Conservation (phyloP, 352 stramenopile genomes). For the Phytophthora rubi region DNA sequence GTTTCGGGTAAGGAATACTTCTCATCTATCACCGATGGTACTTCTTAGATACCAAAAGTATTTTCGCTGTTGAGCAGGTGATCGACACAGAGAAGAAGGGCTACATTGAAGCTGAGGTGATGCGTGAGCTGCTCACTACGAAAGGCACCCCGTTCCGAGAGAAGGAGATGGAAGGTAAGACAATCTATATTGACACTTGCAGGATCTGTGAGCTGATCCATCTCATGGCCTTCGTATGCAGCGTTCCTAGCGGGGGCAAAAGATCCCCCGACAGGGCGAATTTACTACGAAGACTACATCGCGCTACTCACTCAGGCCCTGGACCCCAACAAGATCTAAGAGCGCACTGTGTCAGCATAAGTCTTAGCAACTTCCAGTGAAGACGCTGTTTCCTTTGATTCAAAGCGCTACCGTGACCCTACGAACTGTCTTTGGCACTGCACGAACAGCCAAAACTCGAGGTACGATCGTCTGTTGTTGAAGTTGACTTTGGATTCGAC, state of each 20-base stretch:
- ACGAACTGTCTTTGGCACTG: constrained; percentile 38
- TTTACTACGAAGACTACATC: constrained; percentile 95
- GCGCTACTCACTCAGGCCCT: constrained; percentile 71
- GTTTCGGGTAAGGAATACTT: constrained; percentile 49
- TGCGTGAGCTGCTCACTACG: constrained; percentile 88
- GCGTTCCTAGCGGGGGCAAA: constrained; percentile 85
- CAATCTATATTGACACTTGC: neutral
- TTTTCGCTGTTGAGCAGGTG: constrained; percentile 31
- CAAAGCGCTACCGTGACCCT: constrained; percentile 44
- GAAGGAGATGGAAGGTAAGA: constrained; percentile 88
- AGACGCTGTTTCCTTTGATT: neutral
- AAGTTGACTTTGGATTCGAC: neutral
- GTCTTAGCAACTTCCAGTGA: neutral
- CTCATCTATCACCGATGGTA: neutral
- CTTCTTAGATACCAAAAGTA: neutral
- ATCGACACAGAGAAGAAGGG: constrained; percentile 84
- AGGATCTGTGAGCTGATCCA: neutral
- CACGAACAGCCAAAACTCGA: constrained; percentile 17
- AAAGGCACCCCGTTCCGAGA: constrained; percentile 91
- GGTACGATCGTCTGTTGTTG: constrained; percentile 8
- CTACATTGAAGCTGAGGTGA: constrained; percentile 90
- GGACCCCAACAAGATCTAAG: constrained; percentile 48
- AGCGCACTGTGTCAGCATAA: neutral
- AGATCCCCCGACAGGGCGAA: constrained; percentile 83
- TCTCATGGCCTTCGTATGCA: constrained; percentile 14